Evolutionary conservation across 441 rosid species (phyloP), one percentile per base, ranked within the genome.

Genomic region (Bruguiera hainesii): DNA sequence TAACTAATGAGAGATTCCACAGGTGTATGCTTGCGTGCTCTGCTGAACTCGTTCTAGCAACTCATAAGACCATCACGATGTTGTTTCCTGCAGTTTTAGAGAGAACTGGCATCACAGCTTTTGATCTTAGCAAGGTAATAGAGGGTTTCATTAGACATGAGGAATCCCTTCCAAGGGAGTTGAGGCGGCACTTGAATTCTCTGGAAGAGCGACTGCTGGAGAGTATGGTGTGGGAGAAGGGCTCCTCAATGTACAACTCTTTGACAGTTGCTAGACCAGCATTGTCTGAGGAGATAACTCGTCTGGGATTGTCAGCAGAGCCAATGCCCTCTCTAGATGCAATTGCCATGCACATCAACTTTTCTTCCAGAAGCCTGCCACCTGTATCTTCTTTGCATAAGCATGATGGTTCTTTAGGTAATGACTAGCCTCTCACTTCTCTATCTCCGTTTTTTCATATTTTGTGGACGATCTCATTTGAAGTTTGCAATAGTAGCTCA

Each of bases 21-120:
- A 89, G 99, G 76, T 95, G 99, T 69, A 92, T 92, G 98, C 96
- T 96, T 63, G 96, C 99, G 25, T 96, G 99, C 74, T 90, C 99
- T 18, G 96, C 99, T 64, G 99, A 96, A 77, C 77, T 96, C 60
- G 98, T 96, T 70, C 79, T 96, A 57, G 96, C 99, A 25, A 90
- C 98, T 7, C 96, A 90, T 76, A 96, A 90, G 81, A 90, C 96
- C 52, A 85, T 87, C 48, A 90, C 97, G 23, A 92, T 92, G 99
- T 67, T 92, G 81, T 96, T 92, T 69, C 99, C 99, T 42, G 95
- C 97, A 23, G 99, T 96, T 79, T 75, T 96, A 70, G 97, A 96
- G 78, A 81, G 89, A 81, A 96, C 97, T 73, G 99, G 99, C 58
- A 92, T 96, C 70, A 92, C 98, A 70, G 95, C 98, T 64, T 96